Evolutionary conservation across 2,329 filamentous ascomycete genomes (phyloP), one percentile per base, ranked within the genome.

Genomic region (Madurella fahalii): DNA sequence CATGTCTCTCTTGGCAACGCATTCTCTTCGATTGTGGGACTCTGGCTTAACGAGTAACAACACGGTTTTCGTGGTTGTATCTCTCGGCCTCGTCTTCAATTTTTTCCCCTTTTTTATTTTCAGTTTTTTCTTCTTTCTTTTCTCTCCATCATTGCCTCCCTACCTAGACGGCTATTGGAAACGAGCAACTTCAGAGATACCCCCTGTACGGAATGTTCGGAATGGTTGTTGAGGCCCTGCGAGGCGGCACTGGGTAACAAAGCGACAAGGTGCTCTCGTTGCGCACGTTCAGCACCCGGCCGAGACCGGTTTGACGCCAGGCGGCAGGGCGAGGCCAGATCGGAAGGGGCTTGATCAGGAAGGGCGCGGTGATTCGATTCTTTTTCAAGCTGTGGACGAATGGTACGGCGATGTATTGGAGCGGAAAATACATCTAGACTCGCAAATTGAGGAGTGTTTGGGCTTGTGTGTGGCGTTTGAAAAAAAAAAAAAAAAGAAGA

Each of bases 81-180:
- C 9, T 9, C 4, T 16, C 4, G 16, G 17, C 7, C 40, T 17
- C 5, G 40, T 41, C 47, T 43, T 42, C 20, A 31, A 34, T 34
- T 30, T 8, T 3, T 31, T 47, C 25, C 13, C n/a, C 39, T 7
- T 34, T 7, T 43, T 17, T 39, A 11, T 42, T 20, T 47, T 34
- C 11, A 39, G 40, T 53, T 43, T 43, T 40, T 45, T 50, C 43
- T 40, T 45, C 45, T 15, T 41, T 32, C 39, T 56, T 47, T 39
- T 37, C 39, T 43, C 37, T 37, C 42, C 51, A 50, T 52, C 54
- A 54, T 51, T 45, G 54, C 57, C 45, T 58, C 47, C 41, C 39
- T 43, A 44, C 55, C 52, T 58, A 54, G 52, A 58, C 52, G 52
- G 51, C 51, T 49, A 52, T 57, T 54, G 55, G 55, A 58, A 52